These are phyloP conservation scores for Fusarium zealandicum DNA, from an alignment of 2,329 filamentous ascomycete species.

Conservation along the genomic window DNA sequence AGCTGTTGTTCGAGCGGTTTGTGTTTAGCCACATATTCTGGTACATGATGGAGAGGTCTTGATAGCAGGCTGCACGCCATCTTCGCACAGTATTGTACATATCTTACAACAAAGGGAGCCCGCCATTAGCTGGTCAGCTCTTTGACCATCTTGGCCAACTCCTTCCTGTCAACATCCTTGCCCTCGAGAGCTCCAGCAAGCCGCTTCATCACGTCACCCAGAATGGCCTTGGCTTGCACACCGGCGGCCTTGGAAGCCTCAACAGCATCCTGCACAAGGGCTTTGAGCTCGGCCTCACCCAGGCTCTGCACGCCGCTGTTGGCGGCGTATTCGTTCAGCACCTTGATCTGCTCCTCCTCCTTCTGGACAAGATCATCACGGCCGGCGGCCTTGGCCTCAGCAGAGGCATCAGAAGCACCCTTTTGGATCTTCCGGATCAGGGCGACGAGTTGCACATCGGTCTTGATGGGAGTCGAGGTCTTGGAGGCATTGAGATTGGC, in stretches of 20 bases:
- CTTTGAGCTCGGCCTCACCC: conserved; percentile 63
- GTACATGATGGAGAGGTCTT: conserved; percentile 20
- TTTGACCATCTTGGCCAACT: conserved; percentile 68
- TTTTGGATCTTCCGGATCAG: conserved; percentile 71
- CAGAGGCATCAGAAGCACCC: conserved; percentile 63
- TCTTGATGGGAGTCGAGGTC: conserved; percentile 71
- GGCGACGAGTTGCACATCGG: conserved; percentile 72
- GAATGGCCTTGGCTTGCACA: conserved; percentile 52
- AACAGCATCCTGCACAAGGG: conserved; percentile 60
- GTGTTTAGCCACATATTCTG: conserved; percentile 13
- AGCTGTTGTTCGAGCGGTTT: not conserved
- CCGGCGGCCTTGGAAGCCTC: conserved; percentile 58
- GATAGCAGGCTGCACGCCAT: conserved; percentile 6
- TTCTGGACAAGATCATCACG: conserved; percentile 74
- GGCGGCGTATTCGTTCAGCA: conserved; percentile 71
- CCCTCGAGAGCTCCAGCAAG: conserved; percentile 64
- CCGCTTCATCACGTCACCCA: conserved; percentile 70
- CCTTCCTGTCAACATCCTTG: conserved; percentile 68
- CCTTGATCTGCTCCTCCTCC: conserved; percentile 69
- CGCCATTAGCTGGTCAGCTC: conserved; percentile 44
- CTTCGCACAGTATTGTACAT: conserved; percentile 35
- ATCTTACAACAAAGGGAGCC: conserved; percentile 28
- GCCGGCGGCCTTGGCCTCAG: conserved; percentile 69
- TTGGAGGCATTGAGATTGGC: conserved; percentile 79
- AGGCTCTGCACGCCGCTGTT: conserved; percentile 66